Percentiles rank a stretch among this genome's conserved stretches.
phyloP scores from a whole-genome alignment of 495 filamentous ascomycete species.

The Jackrogersella minutella region DNA sequence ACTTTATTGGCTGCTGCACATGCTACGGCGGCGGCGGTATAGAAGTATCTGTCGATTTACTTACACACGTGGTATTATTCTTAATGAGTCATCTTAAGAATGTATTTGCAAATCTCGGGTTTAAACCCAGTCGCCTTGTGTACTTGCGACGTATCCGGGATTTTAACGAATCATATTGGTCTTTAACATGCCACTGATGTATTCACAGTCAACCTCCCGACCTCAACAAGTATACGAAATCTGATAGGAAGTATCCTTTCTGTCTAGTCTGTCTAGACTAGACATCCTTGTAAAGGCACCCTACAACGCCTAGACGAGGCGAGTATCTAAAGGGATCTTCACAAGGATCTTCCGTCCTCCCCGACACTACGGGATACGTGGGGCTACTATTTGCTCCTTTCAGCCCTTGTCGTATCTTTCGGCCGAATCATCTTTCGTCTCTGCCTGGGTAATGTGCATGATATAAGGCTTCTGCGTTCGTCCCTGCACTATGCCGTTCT shows the following conservation, averaged over 20 bases:
- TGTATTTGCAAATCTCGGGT: neutral
- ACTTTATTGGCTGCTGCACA: neutral
- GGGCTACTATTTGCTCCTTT: constrained; percentile 10
- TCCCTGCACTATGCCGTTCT: constrained; percentile 18
- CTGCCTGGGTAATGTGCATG: constrained; percentile 5
- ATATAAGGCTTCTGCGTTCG: constrained; percentile 21
- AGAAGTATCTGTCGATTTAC: neutral
- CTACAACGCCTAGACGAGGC: constrained; percentile 7
- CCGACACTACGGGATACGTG: constrained; percentile 17
- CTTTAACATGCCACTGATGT: neutral
- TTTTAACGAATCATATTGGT: neutral
- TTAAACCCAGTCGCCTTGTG: neutral
- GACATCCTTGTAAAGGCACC: constrained; percentile 15
- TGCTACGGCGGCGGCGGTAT: neutral
- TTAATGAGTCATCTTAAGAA: neutral
- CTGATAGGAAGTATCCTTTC: constrained; percentile 1
- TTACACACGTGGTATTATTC: too few species aligned
- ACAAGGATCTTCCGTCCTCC: constrained; percentile 26
- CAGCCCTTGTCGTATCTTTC: constrained; percentile 10
- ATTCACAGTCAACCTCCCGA: neutral
- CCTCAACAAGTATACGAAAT: neutral
- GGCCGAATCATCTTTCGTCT: constrained; percentile 21
- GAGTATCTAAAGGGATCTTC: constrained; percentile 24
- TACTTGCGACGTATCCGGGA: too few species aligned
- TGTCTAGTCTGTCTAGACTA: constrained; percentile 1